Conservation (phyloP, 2,329 filamentous ascomycete genomes). For the Diaporthe longicolla region DNA sequence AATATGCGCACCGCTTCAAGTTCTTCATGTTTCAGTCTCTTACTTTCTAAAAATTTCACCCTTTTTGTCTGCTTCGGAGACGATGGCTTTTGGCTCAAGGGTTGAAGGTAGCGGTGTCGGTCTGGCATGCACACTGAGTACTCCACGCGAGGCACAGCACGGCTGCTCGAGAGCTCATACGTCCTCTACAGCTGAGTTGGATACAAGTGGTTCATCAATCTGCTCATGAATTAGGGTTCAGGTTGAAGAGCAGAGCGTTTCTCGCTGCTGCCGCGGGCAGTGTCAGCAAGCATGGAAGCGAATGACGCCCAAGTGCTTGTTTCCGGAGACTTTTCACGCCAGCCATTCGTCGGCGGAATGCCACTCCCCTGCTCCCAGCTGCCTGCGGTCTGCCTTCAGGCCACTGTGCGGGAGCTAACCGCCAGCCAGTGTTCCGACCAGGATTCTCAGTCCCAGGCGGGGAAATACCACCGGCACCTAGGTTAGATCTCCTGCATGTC, state of each 20-base stretch:
- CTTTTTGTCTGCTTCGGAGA: too few species aligned
- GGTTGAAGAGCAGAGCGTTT: background rate
- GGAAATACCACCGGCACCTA: background rate
- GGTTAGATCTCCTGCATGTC: background rate
- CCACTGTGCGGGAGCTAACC: background rate
- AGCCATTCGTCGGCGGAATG: background rate
- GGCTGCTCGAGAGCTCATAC: too few species aligned
- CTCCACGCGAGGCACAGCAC: too few species aligned
- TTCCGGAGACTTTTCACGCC: background rate
- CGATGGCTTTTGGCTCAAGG: too few species aligned
- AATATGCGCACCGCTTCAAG: too few species aligned
- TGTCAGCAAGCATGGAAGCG: background rate
- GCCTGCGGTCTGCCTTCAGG: slow-evolving; percentile 1
- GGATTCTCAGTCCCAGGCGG: background rate
- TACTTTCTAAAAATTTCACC: too few species aligned
- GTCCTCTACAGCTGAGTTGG: too few species aligned
- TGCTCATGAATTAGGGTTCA: background rate
- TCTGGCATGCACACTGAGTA: too few species aligned
- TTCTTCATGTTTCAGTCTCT: too few species aligned
- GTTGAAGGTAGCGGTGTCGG: too few species aligned
- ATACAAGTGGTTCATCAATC: background rate
- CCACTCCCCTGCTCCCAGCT: background rate
- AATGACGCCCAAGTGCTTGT: background rate
- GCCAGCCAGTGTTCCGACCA: background rate
- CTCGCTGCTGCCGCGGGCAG: background rate